These are phyloP conservation scores for Coemansia javaensis DNA, from an alignment of 192 early-diverging fungal genomes.

Conservation along the genomic window DNA sequence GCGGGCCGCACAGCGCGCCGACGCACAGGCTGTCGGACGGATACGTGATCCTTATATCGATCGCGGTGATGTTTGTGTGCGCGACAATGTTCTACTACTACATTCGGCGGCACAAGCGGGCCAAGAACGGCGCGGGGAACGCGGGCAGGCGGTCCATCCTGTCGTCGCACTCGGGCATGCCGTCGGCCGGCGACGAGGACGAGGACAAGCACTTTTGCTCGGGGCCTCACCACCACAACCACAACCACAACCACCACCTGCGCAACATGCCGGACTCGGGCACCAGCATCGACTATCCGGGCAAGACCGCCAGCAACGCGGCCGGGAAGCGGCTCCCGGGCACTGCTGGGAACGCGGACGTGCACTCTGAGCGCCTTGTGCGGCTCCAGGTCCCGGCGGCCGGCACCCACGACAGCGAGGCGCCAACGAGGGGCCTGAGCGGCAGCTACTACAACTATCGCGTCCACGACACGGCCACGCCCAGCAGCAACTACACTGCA, in stretches of 20 bases:
- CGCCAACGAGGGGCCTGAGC: neutral
- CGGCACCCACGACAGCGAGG: neutral
- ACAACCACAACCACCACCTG: neutral
- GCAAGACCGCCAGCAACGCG: neutral
- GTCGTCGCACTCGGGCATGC: conserved; percentile 6
- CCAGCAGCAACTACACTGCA: neutral
- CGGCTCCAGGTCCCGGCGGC: neutral
- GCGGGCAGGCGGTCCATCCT: conserved; percentile 1
- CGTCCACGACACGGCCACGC: neutral
- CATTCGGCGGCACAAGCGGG: conserved; percentile 15
- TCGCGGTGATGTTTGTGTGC: conserved; percentile 18
- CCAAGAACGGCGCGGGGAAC: neutral
- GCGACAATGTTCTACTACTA: conserved; percentile 33
- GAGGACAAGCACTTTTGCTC: conserved; percentile 1
- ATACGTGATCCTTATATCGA: conserved; percentile 32
- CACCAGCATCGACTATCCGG: conserved; percentile 12
- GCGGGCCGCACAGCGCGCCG: neutral
- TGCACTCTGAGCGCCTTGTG: neutral
- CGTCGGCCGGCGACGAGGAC: conserved; percentile 1
- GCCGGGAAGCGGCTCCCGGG: neutral
- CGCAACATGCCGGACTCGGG: conserved; percentile 27
- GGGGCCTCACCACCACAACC: too few relatives aligned
- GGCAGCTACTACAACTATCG: conserved; percentile 3
- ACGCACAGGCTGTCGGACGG: conserved; percentile 23
- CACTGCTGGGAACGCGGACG: neutral